Evolutionary conservation across 164 flowering plant species (phyloP).

Genomic region (Malania oleifera): DNA sequence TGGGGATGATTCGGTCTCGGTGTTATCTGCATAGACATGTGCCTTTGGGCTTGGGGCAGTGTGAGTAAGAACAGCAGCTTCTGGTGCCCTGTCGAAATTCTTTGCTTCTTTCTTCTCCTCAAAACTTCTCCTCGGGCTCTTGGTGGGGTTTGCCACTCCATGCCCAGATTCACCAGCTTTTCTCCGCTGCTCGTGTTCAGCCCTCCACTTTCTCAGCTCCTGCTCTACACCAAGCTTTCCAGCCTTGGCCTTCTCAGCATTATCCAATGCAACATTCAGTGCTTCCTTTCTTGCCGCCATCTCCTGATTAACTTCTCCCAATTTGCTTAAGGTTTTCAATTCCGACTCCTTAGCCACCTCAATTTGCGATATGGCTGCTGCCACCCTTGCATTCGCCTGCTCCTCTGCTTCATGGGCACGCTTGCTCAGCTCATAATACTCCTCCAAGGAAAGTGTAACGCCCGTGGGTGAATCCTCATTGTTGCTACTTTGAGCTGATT

Average conservation of each 20-base stretch:
- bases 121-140: slow-evolving; percentile 39
- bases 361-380: slow-evolving; percentile 57
- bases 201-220: slow-evolving; percentile 87
- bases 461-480: slow-evolving; percentile 40
- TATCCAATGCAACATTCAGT: slow-evolving; percentile 48
- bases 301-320: slow-evolving; percentile 61
- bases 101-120: slow-evolving; percentile 41
- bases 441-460: slow-evolving; percentile 75
- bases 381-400: slow-evolving; percentile 57
- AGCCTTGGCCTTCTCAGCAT: slow-evolving; percentile 74
- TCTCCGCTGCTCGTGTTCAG: slow-evolving; percentile 68
- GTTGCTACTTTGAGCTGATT: slow-evolving; percentile 31
- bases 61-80: slow-evolving; percentile 15
- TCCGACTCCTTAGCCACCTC: slow-evolving; percentile 79
- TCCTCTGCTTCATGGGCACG: slow-evolving; percentile 88
- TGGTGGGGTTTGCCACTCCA: slow-evolving; percentile 19
- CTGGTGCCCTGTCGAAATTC: slow-evolving; percentile 19
- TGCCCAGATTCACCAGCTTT: slow-evolving; percentile 50
- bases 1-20: slow-evolving; percentile 24
- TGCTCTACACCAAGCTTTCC: slow-evolving; percentile 88
- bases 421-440: slow-evolving; percentile 73
- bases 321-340: slow-evolving; percentile 44
- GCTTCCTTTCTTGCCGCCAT: slow-evolving; percentile 46
- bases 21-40: background rate
- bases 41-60: slow-evolving; percentile 26